phyloP scores from a whole-genome alignment of 768 basidiomycete species.

The Phlegmacium glaucopus region DNA sequence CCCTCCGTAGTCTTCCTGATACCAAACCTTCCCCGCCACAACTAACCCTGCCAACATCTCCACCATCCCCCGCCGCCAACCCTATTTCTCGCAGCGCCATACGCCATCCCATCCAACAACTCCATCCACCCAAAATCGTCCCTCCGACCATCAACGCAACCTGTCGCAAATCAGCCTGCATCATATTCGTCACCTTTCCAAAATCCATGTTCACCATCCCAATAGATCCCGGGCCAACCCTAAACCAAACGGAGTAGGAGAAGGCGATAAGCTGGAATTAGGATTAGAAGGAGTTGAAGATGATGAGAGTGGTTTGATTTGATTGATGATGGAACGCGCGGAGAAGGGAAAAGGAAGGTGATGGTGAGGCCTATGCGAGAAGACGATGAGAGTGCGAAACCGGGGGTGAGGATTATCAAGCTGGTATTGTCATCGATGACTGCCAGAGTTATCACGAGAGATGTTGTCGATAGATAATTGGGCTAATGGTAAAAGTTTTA shows the following conservation, averaged over 20 bases:
- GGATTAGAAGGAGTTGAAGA: constrained; percentile 13
- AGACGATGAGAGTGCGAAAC: constrained; percentile 65
- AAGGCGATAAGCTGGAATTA: constrained; percentile 10
- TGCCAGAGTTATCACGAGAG: no score
- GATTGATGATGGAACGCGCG: constrained; percentile 9
- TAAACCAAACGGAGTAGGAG: constrained; percentile 19
- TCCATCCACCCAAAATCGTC: constrained; percentile 59
- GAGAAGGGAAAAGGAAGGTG: constrained; percentile 1
- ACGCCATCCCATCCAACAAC: constrained; percentile 59
- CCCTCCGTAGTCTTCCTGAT: constrained; percentile 17
- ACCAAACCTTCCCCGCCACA: constrained; percentile 18
- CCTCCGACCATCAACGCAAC: constrained; percentile 60
- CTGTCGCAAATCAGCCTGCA: constrained; percentile 45
- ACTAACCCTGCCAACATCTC: constrained; percentile 1
- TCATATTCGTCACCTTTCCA: constrained; percentile 18
- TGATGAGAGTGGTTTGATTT: constrained; percentile 13
- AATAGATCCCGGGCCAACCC: neutral
- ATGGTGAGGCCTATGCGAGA: constrained; percentile 48
- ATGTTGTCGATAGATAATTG: constrained; percentile 6
- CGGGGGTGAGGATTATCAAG: constrained; percentile 34
- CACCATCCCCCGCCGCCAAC: constrained; percentile 15
- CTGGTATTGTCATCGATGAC: neutral
- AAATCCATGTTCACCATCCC: constrained; percentile 1
- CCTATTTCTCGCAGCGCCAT: constrained; percentile 42
- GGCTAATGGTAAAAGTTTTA: constrained; percentile 8